These are phyloP conservation scores for Pleurotus tuber-regium DNA, from an alignment of 768 basidiomycete genomes.

Conservation along the genomic window DNA sequence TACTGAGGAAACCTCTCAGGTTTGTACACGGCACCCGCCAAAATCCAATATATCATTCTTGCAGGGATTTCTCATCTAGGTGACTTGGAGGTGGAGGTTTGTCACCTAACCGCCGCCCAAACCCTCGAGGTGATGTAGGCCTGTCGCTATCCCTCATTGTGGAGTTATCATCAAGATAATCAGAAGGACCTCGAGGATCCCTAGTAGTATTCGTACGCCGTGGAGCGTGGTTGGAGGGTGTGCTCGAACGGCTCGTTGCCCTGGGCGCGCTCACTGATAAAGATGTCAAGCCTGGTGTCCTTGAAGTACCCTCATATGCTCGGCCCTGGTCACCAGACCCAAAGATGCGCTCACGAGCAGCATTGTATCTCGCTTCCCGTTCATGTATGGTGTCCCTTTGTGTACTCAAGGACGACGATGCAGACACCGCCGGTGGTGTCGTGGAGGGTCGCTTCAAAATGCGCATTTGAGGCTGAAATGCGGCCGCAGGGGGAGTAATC, in stretches of 20 bases:
- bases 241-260: neutral
- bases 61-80: too few relatives aligned
- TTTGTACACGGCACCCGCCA: too few relatives aligned
- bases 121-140: neutral
- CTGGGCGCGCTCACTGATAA: neutral
- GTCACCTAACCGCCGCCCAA: slow-evolving; percentile 1
- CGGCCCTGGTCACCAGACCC: slow-evolving; percentile 25
- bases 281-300: neutral
- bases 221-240: neutral
- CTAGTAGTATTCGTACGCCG: neutral
- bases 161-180: neutral
- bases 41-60: too few relatives aligned
- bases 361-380: slow-evolving; percentile 71
- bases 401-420: slow-evolving; percentile 20
- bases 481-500: slow-evolving; percentile 50
- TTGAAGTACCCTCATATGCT: slow-evolving; percentile 1
- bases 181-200: neutral
- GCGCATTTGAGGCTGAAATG: slow-evolving; percentile 60
- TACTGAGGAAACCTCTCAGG: too few relatives aligned
- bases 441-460: slow-evolving; percentile 70
- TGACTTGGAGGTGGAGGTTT: neutral
- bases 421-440: slow-evolving; percentile 24
- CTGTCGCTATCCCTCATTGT: neutral
- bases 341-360: slow-evolving; percentile 74
- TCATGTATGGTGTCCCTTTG: slow-evolving; percentile 40